Evolutionary conservation across 2,329 filamentous ascomycete genomes (phyloP).

Genomic region (Nemania serpens): DNA sequence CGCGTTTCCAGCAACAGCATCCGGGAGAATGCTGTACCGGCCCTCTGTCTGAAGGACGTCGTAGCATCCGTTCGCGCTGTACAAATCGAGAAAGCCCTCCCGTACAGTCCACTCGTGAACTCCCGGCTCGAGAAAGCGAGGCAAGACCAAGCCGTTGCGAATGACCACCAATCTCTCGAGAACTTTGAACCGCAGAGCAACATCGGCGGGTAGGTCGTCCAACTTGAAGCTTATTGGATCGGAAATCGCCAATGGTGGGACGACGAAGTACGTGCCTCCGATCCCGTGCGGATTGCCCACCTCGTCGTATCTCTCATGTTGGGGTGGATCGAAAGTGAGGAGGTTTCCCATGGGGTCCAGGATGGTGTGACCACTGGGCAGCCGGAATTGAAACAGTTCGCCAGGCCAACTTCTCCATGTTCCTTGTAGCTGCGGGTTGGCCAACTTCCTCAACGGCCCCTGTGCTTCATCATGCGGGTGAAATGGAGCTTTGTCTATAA

Average conservation of each 20-base stretch:
- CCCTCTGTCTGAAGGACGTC: background rate
- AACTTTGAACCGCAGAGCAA: slow-evolving; percentile 9
- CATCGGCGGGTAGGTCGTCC: background rate
- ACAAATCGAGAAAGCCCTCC: slow-evolving; percentile 19
- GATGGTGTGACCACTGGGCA: slow-evolving; percentile 10
- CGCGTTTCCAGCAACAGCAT: no score
- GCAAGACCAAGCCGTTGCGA: slow-evolving; percentile 16
- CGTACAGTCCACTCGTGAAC: slow-evolving; percentile 20
- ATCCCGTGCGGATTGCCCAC: slow-evolving; percentile 8
- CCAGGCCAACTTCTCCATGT: slow-evolving; percentile 6
- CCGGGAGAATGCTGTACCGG: background rate
- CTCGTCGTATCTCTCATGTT: slow-evolving; percentile 10
- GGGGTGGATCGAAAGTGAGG: slow-evolving; percentile 16
- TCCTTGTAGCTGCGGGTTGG: background rate
- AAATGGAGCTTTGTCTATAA: background rate
- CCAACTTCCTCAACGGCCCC: background rate
- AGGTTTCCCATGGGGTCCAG: slow-evolving; percentile 9
- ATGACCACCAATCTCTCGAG: slow-evolving; percentile 12
- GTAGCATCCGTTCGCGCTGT: slow-evolving; percentile 13
- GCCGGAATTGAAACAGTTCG: slow-evolving; percentile 20
- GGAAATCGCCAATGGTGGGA: background rate
- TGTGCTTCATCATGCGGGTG: background rate
- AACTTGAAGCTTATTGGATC: background rate
- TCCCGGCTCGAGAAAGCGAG: slow-evolving; percentile 14
- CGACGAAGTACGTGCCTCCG: slow-evolving; percentile 17